A percentile compares a stretch with the other conserved stretches of the same genome.
These are phyloP conservation scores for Cymodocea nodosa DNA, from an alignment of 116 monocot genomes.

Conservation along the genomic window DNA sequence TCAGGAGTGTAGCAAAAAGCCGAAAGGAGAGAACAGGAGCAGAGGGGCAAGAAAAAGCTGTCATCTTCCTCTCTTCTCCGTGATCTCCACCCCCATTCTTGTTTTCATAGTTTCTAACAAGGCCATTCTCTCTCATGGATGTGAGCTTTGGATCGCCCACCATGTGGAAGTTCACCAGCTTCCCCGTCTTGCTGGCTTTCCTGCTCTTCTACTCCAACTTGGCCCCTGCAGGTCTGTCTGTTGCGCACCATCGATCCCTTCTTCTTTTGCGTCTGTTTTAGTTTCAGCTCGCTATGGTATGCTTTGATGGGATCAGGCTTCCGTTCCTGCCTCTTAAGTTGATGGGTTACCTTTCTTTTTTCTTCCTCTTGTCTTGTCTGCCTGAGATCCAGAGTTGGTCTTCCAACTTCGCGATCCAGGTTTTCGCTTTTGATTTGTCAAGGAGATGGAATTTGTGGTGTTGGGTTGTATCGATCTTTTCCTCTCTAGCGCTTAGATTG, in stretches of 20 bases:
- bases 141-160: background rate
- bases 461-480: too few species aligned
- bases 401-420: background rate
- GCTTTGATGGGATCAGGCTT: background rate
- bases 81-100: background rate
- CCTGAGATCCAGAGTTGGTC: background rate
- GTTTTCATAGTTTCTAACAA: background rate
- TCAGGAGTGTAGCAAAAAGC: background rate
- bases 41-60: background rate
- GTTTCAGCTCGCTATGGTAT: background rate
- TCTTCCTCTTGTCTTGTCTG: background rate
- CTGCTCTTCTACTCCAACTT: slow-evolving; percentile 6
- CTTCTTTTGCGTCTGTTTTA: background rate
- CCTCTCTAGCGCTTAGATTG: too few species aligned
- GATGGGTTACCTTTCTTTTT: background rate
- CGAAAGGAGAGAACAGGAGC: background rate
- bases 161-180: background rate
- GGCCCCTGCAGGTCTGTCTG: slow-evolving; percentile 1
- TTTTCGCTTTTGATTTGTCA: too few species aligned
- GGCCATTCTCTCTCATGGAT: background rate
- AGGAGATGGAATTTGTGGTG: too few species aligned
- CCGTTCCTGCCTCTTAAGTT: background rate
- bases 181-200: background rate
- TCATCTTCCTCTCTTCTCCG: background rate
- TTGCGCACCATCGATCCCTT: background rate